Evolutionary conservation across 2,329 filamentous ascomycete species (phyloP).

Genomic region (Pseudopithomyces chartarum): DNA sequence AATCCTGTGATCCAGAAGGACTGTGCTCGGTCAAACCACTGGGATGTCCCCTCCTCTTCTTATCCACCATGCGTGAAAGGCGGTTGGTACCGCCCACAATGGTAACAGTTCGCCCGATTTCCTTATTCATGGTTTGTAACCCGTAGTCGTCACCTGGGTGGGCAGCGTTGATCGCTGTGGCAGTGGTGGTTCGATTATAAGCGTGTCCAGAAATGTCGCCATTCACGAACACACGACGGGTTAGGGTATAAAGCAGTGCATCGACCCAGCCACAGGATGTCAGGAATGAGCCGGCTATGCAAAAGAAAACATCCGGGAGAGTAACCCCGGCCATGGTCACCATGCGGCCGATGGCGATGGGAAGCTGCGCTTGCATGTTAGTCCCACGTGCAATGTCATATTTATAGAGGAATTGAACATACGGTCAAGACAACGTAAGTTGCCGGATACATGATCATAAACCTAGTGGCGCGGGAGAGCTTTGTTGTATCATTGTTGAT

Average conservation of each 20-base stretch:
- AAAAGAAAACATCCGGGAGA: constrained; percentile 61
- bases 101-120: constrained; percentile 38
- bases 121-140: constrained; percentile 38
- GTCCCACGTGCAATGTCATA: neutral
- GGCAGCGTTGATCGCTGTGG: constrained; percentile 24
- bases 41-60: constrained; percentile 23
- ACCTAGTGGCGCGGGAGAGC: constrained; percentile 52
- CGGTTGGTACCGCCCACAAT: constrained; percentile 41
- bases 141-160: constrained; percentile 32
- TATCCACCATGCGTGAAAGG: constrained; percentile 35
- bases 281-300: constrained; percentile 64
- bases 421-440: constrained; percentile 69
- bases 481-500: constrained; percentile 41
- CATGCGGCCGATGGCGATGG: constrained; percentile 58
- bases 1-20: constrained; percentile 39
- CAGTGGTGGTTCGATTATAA: constrained; percentile 26
- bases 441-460: constrained; percentile 69
- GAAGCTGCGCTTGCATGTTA: constrained; percentile 42
- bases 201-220: constrained; percentile 35
- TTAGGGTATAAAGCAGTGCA: constrained; percentile 49
- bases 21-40: constrained; percentile 27
- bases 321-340: constrained; percentile 42
- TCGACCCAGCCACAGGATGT: constrained; percentile 53
- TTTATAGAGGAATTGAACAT: neutral
- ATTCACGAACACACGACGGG: constrained; percentile 46